These are phyloP conservation scores for Colletotrichum eleusines DNA, from an alignment of 2,329 filamentous ascomycete species.

Conservation along the genomic window DNA sequence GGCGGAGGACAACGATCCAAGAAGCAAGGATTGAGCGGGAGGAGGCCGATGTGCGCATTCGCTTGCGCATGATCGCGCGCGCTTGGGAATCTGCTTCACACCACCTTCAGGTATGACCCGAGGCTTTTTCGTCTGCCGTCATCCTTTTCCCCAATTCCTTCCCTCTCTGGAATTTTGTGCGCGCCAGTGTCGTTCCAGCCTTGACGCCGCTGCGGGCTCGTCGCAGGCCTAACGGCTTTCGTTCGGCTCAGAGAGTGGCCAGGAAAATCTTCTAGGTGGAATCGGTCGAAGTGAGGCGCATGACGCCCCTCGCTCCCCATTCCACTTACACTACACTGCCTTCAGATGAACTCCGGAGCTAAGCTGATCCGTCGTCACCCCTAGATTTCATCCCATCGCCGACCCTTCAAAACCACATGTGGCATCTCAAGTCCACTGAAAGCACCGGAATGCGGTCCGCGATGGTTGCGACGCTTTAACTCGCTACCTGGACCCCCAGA, in stretches of 20 bases:
- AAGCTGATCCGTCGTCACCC: constrained; percentile 38
- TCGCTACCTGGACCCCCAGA: constrained; percentile 44
- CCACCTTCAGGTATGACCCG: constrained; percentile 44
- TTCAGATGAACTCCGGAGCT: constrained; percentile 32
- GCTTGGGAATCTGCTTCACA: constrained; percentile 49
- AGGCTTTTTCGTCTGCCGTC: constrained; percentile 30
- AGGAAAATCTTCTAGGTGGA: constrained; percentile 15
- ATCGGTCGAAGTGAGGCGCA: constrained; percentile 30
- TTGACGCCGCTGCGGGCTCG: constrained; percentile 21
- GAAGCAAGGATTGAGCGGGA: constrained; percentile 53
- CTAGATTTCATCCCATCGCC: constrained; percentile 32
- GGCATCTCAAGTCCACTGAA: constrained; percentile 46
- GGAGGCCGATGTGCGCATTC: constrained; percentile 45
- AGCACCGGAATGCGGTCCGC: constrained; percentile 50
- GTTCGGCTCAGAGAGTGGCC: not conserved
- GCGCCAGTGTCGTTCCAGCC: constrained; percentile 28
- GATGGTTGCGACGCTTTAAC: constrained; percentile 51
- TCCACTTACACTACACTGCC: constrained; percentile 27
- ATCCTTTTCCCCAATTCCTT: constrained; percentile 23
- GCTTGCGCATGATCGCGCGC: constrained; percentile 49
- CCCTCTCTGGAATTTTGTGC: constrained; percentile 25
- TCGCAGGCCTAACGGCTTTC: constrained; percentile 26
- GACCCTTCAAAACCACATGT: constrained; percentile 18
- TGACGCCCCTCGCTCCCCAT: constrained; percentile 28
- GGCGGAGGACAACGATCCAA: constrained; percentile 50